Evolutionary conservation across 202 grass and related monocot genomes (phyloP), one percentile per base, ranked within the genome.

Genomic region (Panicum virgatum): DNA sequence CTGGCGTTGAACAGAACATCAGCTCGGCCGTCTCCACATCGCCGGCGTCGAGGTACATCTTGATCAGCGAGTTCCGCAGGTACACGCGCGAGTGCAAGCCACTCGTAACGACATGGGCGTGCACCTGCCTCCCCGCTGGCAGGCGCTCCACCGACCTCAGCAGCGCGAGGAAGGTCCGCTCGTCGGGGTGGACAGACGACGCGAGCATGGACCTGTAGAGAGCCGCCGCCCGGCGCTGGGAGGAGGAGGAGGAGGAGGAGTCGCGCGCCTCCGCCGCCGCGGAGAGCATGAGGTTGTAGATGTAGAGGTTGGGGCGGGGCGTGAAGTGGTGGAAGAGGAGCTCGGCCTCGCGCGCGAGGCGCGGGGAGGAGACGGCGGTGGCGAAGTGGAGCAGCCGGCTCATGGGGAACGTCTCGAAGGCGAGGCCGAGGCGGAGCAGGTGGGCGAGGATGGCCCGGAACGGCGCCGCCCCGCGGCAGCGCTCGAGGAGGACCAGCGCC

Each of bases 341-440:
- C 26, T 82, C 20, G 44, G 84, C 90, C 43, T 73, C 48, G 29
- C 62, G 46, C 37, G 85, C 65, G 72, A 69, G 46, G 56, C 46
- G 56, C 7, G 80, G 86, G 30, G 65, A 59, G 47, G 87, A 72
- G 32, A 80, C 80, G 46, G 69, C 84, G 39, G 87, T 72, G 45
- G 84, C 68, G 77, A 84, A 92, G 23, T 89, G 37, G 75, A 92
- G 80, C 65, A 92, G 83, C 12, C 90, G 81, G 72, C 86, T 89
- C 86, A 89, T 89, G 46, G 90, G 86, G 60, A 92, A 92, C 6
- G 86, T 89, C 62, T 82, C 48, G 36, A 65, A 54, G 47, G 81
- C 79, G 67, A 92, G 90, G 66, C 76, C 29, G 14, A 84, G 52
- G 77, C 87, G 84, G 66, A 92, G 78, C 84, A 87, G 89, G 60